Evolutionary conservation across 2,329 filamentous ascomycete species (phyloP).

Genomic region (Monilinia laxa): DNA sequence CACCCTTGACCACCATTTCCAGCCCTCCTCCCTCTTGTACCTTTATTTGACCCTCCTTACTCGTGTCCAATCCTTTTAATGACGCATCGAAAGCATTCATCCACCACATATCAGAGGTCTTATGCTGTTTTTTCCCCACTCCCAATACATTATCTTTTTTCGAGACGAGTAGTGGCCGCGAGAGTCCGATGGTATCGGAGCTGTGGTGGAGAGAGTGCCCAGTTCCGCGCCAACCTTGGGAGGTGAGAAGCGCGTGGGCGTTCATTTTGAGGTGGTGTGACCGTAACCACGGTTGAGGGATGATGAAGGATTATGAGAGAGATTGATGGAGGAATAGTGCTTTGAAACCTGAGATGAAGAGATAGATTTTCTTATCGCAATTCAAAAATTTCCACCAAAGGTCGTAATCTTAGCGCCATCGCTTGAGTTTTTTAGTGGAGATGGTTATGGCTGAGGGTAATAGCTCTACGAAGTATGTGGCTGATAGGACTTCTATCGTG

Average conservation of each 20-base stretch:
- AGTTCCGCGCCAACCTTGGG: conserved; percentile 86
- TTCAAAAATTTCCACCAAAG: conserved; percentile 18
- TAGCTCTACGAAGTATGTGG: too few species aligned
- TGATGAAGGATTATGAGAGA: not conserved
- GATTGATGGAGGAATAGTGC: not conserved
- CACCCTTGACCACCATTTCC: conserved; percentile 55
- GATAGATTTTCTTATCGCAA: conserved; percentile 23
- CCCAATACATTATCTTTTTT: conserved; percentile 80
- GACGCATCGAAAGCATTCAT: conserved; percentile 90
- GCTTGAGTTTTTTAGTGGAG: conserved; percentile 1
- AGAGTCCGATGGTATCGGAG: conserved; percentile 71
- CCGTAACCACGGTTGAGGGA: not conserved
- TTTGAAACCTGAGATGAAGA: conserved; percentile 13
- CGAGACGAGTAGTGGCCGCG: conserved; percentile 77
- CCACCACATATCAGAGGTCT: conserved; percentile 88
- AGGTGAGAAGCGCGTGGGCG: conserved; percentile 75
- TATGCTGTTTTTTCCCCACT: conserved; percentile 71
- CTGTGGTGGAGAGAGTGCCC: conserved; percentile 83
- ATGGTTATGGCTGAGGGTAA: not conserved
- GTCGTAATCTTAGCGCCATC: conserved; percentile 20
- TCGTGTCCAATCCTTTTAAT: conserved; percentile 73
- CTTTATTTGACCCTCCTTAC: conserved; percentile 56
- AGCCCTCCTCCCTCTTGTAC: conserved; percentile 55
- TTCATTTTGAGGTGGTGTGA: conserved; percentile 61
- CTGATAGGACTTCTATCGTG: not conserved